Percentiles rank a stretch among this genome's conserved stretches.
phyloP scores from a whole-genome alignment of 805 yeast genomes.

The Saccharomycopsis guyanensis region DNA sequence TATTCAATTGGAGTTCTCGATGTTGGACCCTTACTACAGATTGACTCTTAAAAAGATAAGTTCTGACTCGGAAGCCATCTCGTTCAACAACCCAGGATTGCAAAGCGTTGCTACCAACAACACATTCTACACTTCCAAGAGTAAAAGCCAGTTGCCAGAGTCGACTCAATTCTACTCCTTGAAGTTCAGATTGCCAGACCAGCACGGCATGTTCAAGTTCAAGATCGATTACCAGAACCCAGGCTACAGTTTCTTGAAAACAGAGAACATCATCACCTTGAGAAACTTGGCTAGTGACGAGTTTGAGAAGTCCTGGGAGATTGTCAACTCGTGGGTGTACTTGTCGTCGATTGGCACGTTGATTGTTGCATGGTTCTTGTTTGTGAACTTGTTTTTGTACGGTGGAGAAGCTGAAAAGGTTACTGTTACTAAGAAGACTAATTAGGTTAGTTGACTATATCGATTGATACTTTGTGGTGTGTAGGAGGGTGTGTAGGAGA shows the following conservation, averaged over 20 bases:
- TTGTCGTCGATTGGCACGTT: conserved; percentile 64
- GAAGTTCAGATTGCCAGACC: conserved; percentile 78
- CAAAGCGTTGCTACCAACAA: conserved; percentile 7
- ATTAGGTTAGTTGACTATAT: too few relatives aligned
- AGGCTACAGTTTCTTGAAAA: conserved; percentile 64
- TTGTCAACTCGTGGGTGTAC: conserved; percentile 90
- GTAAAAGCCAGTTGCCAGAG: not conserved
- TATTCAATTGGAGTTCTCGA: conserved; percentile 73
- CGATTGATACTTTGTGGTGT: too few relatives aligned
- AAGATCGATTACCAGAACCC: conserved; percentile 67
- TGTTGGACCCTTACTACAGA: conserved; percentile 95
- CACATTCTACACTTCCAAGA: conserved; percentile 8
- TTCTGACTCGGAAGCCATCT: conserved; percentile 3
- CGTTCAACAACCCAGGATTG: conserved; percentile 14
- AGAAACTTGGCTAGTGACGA: conserved; percentile 96
- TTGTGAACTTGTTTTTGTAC: conserved; percentile 50
- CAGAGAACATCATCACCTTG: conserved; percentile 66
- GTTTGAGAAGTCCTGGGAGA: conserved; percentile 86
- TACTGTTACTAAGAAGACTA: conserved; percentile 7
- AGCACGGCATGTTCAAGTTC: conserved; percentile 93
- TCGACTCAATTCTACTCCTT: conserved; percentile 20
- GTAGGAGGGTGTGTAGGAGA: too few relatives aligned
- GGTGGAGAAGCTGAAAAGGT: conserved; percentile 9
- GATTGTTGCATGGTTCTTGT: conserved; percentile 65
- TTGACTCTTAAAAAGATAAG: conserved; percentile 46